A percentile compares a stretch with the other conserved stretches of the same genome.
Conservation (phyloP, 257 asterid genomes). For the Cordia subcordata region DNA sequence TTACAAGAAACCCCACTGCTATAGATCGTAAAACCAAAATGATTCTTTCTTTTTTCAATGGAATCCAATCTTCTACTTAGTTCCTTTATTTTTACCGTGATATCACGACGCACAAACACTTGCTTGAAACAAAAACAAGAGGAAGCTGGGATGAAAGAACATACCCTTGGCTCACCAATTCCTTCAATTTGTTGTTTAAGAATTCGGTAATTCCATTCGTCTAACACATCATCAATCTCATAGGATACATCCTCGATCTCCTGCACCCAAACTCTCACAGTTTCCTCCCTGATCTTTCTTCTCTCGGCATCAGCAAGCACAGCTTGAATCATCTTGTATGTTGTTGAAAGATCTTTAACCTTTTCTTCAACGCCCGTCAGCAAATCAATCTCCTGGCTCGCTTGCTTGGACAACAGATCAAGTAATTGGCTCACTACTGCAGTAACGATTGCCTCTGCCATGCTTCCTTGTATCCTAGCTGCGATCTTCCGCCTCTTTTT, state of each 20-base stretch:
- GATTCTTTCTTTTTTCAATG: constrained; percentile 15
- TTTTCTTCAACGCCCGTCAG: constrained; percentile 10
- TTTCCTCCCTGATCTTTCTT: constrained; percentile 1
- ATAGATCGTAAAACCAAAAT: not conserved
- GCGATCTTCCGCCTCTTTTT: too few species aligned
- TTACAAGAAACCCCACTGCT: not conserved
- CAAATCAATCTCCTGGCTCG: not conserved
- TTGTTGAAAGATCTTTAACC: not conserved
- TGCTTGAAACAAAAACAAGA: constrained; percentile 5
- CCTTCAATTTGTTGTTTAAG: not conserved
- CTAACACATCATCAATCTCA: constrained; percentile 15
- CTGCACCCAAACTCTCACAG: constrained; percentile 13
- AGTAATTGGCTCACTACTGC: too few species aligned
- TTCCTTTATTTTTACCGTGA: constrained; percentile 14
- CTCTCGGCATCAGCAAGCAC: constrained; percentile 17
- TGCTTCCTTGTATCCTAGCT: too few species aligned
- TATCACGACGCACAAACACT: constrained; percentile 5
- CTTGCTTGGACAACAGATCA: too few species aligned
- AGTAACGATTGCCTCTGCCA: too few species aligned
- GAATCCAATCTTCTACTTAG: constrained; percentile 6
- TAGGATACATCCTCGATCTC: constrained; percentile 13
- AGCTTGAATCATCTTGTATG: constrained; percentile 7
- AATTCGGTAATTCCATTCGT: constrained; percentile 12
- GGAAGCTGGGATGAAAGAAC: not conserved
- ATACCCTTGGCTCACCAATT: too few species aligned